Evolutionary conservation across 805 yeast species (phyloP), one percentile per base, ranked within the genome.

Genomic region (Myxozyma kluyveri): DNA sequence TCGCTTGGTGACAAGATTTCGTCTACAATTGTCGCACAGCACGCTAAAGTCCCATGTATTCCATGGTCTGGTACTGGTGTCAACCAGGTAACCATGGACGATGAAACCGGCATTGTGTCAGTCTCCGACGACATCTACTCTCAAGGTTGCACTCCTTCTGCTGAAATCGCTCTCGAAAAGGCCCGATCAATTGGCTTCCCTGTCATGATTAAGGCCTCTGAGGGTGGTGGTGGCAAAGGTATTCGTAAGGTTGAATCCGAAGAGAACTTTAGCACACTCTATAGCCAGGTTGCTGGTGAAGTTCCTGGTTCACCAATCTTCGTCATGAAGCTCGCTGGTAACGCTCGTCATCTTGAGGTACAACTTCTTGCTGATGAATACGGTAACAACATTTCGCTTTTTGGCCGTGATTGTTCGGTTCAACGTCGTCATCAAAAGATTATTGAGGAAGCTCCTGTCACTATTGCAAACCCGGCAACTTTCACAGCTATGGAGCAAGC

Each of bases 141-240:
- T 59, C 76, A 86, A 72, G 99, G 99, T 62, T 91, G 97, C 72
- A 87, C 89, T 67, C 71, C 75, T 4, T 76, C 82, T 37, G 89
- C 98, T 44, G 93, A 84, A 65, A 96, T 91, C 65, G 99, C 98
- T 59, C 77, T 93, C 50, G 77, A 62, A 40, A 87, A 86, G 69
- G 99, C 99, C 54, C 80, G 77, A 63, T 69, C 78, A 65, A 90
- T 93, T 65, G 99, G 99, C 1, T 89, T 93, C 76, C 99, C 99
- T 29, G 96, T 93, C 49, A 93, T 93, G 99, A 83, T 93, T 68
- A 93, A 93, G 73, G 99, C 99, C 45, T 89, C 97, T 53, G 99
- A 93, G 82, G 99, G 99, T 77, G 99, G 99, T 73, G 99, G 99
- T 75, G 99, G 99, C 77, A 93, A 93, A 75, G 99, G 99, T 80